Evolutionary conservation across 208 protist genomes (phyloP).

Genomic region (Wallacemonas sp.): DNA sequence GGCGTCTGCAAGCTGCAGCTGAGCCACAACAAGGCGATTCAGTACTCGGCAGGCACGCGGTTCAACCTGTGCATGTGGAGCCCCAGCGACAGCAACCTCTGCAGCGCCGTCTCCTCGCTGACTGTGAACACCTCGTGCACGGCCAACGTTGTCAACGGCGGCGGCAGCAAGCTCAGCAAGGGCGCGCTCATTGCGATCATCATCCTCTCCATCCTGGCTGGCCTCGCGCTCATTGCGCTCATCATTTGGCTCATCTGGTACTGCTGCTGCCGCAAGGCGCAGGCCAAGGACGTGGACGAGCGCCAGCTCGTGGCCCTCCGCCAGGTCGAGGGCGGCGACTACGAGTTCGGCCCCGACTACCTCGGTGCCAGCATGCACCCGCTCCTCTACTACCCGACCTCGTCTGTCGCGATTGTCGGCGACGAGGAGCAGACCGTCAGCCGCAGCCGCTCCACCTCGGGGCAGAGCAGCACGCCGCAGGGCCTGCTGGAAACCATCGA

Average conservation of each 20-base stretch:
- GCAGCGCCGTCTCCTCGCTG: constrained; percentile 41
- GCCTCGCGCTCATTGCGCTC: constrained; percentile 37
- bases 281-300: constrained; percentile 25
- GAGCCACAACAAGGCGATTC: constrained; percentile 19
- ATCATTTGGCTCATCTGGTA: constrained; percentile 37
- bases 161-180: constrained; percentile 28
- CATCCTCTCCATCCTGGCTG: constrained; percentile 33
- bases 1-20: constrained; percentile 42
- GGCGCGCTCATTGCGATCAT: constrained; percentile 40
- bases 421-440: constrained; percentile 19
- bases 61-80: constrained; percentile 66
- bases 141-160: background rate
- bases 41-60: constrained; percentile 28
- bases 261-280: constrained; percentile 37
- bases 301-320: constrained; percentile 29
- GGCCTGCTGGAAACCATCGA: constrained; percentile 44
- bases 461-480: constrained; percentile 20
- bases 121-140: constrained; percentile 35
- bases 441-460: constrained; percentile 13
- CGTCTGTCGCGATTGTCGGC: constrained; percentile 2
- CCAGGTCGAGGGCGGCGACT: constrained; percentile 31
- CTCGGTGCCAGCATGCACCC: constrained; percentile 30
- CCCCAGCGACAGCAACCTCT: constrained; percentile 43
- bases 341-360: constrained; percentile 16
- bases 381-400: constrained; percentile 38